Evolutionary conservation across 805 yeast species (phyloP), one percentile per base, ranked within the genome.

Genomic region (Myxozyma melibiosi): DNA sequence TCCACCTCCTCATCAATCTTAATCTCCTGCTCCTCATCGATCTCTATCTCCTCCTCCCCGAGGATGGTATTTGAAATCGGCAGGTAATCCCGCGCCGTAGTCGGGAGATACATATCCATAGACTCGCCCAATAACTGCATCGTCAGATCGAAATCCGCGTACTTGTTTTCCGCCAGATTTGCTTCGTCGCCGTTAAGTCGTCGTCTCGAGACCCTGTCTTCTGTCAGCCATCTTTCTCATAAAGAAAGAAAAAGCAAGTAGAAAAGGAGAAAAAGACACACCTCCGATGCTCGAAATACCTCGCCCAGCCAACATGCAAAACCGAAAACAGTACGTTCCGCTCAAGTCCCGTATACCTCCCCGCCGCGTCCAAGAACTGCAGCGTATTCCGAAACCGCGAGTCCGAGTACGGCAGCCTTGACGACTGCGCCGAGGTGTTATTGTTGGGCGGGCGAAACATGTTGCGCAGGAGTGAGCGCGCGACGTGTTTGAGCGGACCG

Each of bases 321-420:
- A 50, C 13, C 16, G 33, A 34, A 31, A 25, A 20, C 16, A 55
- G 7, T 35, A 55, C 33, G 28, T 30, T 22, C 13, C 55, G 20
- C 39, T 57, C 61, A 3, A 28, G 11, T 13, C 61, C 59, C 18
- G 9, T 14, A 13, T 47, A 28, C 35, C 40, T 25, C 5, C 31
- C 45, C 41, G 61, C 61, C 14, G 31, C 25, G 8, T 46, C 9
- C 28, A 57, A n/a, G 6, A 57, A 31, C 33, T 11, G 4, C 24
- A 57, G n/a, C 5, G 61, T 57, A 28, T 57, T 57, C n/a, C 14
- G 37, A 25, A 53, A 40, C 38, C 53, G 44, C n/a, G 38, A n/a
- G 20, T 38, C 38, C 14, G 54, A 33, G 40, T 28, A 40, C 31
- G 39, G 30, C 6, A 22, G 1, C 27, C 24, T n/a, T n/a, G n/a